These are phyloP conservation scores for Sporothrix sp. DNA, from an alignment of 2,329 filamentous ascomycete genomes.

Conservation along the genomic window DNA sequence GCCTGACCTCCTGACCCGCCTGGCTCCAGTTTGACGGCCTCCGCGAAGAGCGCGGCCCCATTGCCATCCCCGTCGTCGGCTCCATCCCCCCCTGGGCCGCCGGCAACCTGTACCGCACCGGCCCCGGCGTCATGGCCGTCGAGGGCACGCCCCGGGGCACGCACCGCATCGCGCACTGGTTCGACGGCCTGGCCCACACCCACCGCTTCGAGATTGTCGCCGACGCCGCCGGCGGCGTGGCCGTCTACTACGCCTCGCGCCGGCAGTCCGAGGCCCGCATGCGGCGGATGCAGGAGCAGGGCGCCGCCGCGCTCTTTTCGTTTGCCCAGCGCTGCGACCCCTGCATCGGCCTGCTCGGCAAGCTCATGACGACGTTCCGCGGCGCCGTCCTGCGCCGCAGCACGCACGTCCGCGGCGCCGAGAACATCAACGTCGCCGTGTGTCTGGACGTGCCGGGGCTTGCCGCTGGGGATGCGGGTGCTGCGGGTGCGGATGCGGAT, in stretches of 20 bases:
- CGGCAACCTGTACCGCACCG: slow-evolving; percentile 64
- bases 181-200: slow-evolving; percentile 63
- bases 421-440: slow-evolving; percentile 59
- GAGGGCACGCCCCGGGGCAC: slow-evolving; percentile 48
- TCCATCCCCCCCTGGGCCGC: slow-evolving; percentile 61
- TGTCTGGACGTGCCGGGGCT: slow-evolving; percentile 51
- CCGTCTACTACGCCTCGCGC: slow-evolving; percentile 62
- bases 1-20: no score
- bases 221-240: slow-evolving; percentile 15
- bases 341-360: slow-evolving; percentile 62
- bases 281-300: slow-evolving; percentile 49
- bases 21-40: slow-evolving; percentile 63
- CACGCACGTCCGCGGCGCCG: slow-evolving; percentile 17
- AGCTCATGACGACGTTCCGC: slow-evolving; percentile 54
- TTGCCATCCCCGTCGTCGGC: slow-evolving; percentile 55
- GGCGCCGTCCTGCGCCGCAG: slow-evolving; percentile 16
- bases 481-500: no score
- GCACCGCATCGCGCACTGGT: slow-evolving; percentile 64
- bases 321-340: slow-evolving; percentile 68
- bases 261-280: slow-evolving; percentile 56
- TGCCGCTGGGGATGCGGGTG: no score
- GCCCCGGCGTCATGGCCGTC: slow-evolving; percentile 56
- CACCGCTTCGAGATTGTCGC: slow-evolving; percentile 63
- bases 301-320: slow-evolving; percentile 45
- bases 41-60: slow-evolving; percentile 54